Conservation (phyloP, 2,329 filamentous ascomycete species). For the Coniosporium tulheliwenetii region DNA sequence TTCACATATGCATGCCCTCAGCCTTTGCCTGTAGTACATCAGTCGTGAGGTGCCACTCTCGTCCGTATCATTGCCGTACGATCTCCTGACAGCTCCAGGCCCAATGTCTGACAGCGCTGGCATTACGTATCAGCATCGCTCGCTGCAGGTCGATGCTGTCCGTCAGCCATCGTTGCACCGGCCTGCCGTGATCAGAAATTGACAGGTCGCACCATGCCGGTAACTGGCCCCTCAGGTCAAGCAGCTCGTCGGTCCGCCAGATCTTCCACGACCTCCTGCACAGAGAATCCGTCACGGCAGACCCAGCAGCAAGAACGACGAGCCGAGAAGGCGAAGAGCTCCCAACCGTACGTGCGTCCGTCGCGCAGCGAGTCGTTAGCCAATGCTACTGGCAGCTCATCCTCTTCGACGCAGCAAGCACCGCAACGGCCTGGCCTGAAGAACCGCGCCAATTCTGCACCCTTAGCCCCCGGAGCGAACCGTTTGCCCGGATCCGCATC, state of each 20-base stretch:
- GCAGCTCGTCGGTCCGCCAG: neutral
- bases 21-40: too few species aligned
- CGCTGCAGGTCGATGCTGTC: too few species aligned
- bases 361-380: conserved; percentile 3
- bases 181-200: too few species aligned
- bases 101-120: too few species aligned
- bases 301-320: conserved; percentile 1
- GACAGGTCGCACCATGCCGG: too few species aligned
- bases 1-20: too few species aligned
- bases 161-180: too few species aligned
- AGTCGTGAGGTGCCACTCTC: too few species aligned
- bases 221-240: neutral
- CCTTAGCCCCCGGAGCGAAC: conserved; percentile 5
- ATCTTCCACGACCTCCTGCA: neutral
- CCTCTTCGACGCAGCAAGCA: conserved; percentile 4
- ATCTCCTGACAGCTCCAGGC: too few species aligned
- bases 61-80: too few species aligned
- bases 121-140: too few species aligned
- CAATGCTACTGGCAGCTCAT: too few species aligned
- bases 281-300: neutral
- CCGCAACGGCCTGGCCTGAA: conserved; percentile 8
- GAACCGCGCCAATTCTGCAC: conserved; percentile 12
- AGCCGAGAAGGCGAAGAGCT: conserved; percentile 12
- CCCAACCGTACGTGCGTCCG: conserved; percentile 6
- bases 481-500: conserved; percentile 1